These are phyloP conservation scores for Aspergillus sp. DNA, from an alignment of 2,329 filamentous ascomycete genomes.

Conservation along the genomic window DNA sequence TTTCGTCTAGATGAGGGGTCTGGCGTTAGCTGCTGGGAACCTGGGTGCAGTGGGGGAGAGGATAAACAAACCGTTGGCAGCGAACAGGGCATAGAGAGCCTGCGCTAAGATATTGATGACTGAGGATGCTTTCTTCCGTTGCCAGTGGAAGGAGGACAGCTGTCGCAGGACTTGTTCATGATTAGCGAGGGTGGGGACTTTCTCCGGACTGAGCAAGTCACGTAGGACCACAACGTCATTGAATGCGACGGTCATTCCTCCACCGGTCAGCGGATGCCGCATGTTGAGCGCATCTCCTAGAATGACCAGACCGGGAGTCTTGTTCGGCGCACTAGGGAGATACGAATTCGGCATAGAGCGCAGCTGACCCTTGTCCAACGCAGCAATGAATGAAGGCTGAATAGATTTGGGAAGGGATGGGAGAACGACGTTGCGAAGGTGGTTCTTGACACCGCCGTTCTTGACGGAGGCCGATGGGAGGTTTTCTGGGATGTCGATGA, in stretches of 20 bases:
- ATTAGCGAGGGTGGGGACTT: conserved; percentile 70
- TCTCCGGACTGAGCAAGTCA: conserved; percentile 69
- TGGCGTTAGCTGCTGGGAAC: conserved; percentile 11
- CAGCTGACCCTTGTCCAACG: conserved; percentile 75
- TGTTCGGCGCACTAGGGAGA: conserved; percentile 76
- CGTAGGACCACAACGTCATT: conserved; percentile 83
- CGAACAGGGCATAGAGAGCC: conserved; percentile 88
- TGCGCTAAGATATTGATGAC: conserved; percentile 98
- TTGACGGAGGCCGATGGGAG: conserved; percentile 71
- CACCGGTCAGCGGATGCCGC: conserved; percentile 96
- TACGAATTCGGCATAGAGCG: conserved; percentile 96
- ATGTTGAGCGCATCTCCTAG: conserved; percentile 97
- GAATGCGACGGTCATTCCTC: conserved; percentile 97
- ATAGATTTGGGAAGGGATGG: conserved; percentile 73
- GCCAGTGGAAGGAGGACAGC: conserved; percentile 81
- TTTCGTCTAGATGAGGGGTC: conserved; percentile 50
- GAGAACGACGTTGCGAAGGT: conserved; percentile 77
- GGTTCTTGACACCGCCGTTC: conserved; percentile 79
- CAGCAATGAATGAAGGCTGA: conserved; percentile 71
- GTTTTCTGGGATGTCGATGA: conserved; percentile 83
- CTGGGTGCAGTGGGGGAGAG: not conserved
- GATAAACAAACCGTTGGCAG: conserved; percentile 64
- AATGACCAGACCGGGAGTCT: conserved; percentile 71
- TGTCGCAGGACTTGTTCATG: conserved; percentile 65
- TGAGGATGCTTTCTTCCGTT: conserved; percentile 74